Conservation (phyloP, 2,329 filamentous ascomycete species). For the Penicillium sclerotigenum region DNA sequence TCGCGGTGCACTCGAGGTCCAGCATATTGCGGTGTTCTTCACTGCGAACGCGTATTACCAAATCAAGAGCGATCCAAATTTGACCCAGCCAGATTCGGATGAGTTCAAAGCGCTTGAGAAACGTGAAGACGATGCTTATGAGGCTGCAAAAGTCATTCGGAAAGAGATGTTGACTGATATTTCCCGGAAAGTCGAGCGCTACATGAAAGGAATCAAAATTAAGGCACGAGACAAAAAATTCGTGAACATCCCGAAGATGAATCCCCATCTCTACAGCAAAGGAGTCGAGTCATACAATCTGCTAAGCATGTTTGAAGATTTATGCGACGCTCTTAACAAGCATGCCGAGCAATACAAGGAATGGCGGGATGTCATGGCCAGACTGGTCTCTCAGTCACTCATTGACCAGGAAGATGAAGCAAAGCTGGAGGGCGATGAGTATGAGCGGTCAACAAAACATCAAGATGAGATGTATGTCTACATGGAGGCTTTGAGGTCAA, state of each 20-base stretch:
- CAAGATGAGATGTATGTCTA: constrained; percentile 90
- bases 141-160: constrained; percentile 71
- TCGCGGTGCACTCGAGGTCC: constrained; percentile 69
- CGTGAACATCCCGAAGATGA: constrained; percentile 61
- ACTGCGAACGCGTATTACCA: constrained; percentile 80
- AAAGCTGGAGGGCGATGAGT: constrained; percentile 84
- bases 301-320: constrained; percentile 62
- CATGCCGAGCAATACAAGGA: constrained; percentile 69
- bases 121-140: constrained; percentile 70
- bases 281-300: constrained; percentile 72
- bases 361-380: constrained; percentile 71
- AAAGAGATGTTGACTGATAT: constrained; percentile 68
- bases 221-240: constrained; percentile 56
- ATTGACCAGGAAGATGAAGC: constrained; percentile 76
- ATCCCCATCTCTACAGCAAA: constrained; percentile 50
- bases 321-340: constrained; percentile 65
- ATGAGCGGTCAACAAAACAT: constrained; percentile 77
- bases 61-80: constrained; percentile 66
- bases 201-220: constrained; percentile 62
- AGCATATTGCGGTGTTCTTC: constrained; percentile 82
- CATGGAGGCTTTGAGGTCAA: constrained; percentile 70
- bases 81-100: constrained; percentile 64
- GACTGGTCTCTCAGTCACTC: constrained; percentile 69
- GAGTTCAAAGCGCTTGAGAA: constrained; percentile 65
- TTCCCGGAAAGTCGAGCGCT: constrained; percentile 56